These are phyloP conservation scores for Tirmania nivea DNA, from an alignment of 495 filamentous ascomycete genomes.

Conservation along the genomic window DNA sequence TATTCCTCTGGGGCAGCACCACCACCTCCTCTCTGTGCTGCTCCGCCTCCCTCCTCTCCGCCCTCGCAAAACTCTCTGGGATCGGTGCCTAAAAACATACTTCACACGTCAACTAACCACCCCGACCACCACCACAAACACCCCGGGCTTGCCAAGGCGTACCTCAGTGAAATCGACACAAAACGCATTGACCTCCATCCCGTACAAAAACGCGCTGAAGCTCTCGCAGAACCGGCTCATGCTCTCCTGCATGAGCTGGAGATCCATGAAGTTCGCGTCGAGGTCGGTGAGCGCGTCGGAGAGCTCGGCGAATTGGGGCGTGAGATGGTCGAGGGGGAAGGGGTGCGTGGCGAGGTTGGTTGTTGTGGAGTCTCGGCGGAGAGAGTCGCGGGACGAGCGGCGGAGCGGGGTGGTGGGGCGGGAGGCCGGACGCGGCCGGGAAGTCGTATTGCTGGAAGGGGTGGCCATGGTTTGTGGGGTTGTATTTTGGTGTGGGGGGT, in stretches of 20 bases:
- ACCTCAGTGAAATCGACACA: conserved; percentile 97
- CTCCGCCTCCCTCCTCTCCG: too few species aligned
- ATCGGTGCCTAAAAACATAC: too few species aligned
- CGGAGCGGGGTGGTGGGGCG: conserved; percentile 86
- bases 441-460: not conserved
- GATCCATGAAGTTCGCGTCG: conserved; percentile 90
- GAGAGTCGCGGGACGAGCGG: conserved; percentile 68
- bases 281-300: conserved; percentile 87
- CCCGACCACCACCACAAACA: too few species aligned
- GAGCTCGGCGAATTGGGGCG: conserved; percentile 79
- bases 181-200: conserved; percentile 96
- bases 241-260: conserved; percentile 94
- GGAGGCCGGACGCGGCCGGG: conserved; percentile 27
- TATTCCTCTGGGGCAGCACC: too few species aligned
- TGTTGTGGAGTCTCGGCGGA: conserved; percentile 32
- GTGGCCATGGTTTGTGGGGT: too few species aligned
- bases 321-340: conserved; percentile 59
- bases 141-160: too few species aligned
- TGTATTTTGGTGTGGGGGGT: too few species aligned
- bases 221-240: conserved; percentile 84
- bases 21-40: too few species aligned
- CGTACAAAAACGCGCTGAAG: conserved; percentile 87
- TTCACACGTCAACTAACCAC: too few species aligned
- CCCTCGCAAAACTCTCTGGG: too few species aligned
- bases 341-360: conserved; percentile 33